Evolutionary conservation across 148 eudicot species (phyloP).

Genomic region (Dianthus caryophyllus): DNA sequence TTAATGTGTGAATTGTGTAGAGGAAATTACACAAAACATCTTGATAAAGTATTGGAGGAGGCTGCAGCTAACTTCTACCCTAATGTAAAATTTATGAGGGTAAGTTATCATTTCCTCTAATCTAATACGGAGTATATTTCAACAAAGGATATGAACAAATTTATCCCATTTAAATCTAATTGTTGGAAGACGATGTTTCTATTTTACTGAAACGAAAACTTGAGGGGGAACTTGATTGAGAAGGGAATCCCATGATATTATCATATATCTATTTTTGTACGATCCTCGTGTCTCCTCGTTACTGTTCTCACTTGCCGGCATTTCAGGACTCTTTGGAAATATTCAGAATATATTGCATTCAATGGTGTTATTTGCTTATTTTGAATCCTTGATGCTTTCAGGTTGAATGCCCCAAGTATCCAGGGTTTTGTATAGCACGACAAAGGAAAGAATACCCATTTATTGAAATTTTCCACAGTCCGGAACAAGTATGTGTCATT

Average conservation of each 20-base stretch:
- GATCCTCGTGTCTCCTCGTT: neutral
- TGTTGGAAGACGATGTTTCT: neutral
- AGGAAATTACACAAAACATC: constrained; percentile 74
- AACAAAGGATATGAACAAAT: neutral
- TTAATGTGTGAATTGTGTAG: constrained; percentile 31
- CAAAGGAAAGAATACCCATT: constrained; percentile 92
- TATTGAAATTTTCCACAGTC: constrained; percentile 86
- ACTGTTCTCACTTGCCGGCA: neutral
- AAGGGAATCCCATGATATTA: neutral
- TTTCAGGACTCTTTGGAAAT: neutral
- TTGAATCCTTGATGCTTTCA: constrained; percentile 25
- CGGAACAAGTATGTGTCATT: constrained; percentile 60
- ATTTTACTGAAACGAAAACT: neutral
- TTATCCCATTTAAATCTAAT: neutral
- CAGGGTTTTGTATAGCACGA: constrained; percentile 88
- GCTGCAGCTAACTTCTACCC: constrained; percentile 90
- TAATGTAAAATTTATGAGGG: constrained; percentile 85
- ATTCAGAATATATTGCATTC: constrained; percentile 11
- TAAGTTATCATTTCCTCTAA: constrained; percentile 26
- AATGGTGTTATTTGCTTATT: neutral
- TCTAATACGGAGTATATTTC: neutral
- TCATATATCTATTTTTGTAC: neutral
- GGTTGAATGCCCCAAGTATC: constrained; percentile 99
- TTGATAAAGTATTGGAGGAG: constrained; percentile 86
- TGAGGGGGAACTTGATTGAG: neutral